phyloP scores from a whole-genome alignment of 768 basidiomycete genomes.

The Chalciporus pseudorubinellus region DNA sequence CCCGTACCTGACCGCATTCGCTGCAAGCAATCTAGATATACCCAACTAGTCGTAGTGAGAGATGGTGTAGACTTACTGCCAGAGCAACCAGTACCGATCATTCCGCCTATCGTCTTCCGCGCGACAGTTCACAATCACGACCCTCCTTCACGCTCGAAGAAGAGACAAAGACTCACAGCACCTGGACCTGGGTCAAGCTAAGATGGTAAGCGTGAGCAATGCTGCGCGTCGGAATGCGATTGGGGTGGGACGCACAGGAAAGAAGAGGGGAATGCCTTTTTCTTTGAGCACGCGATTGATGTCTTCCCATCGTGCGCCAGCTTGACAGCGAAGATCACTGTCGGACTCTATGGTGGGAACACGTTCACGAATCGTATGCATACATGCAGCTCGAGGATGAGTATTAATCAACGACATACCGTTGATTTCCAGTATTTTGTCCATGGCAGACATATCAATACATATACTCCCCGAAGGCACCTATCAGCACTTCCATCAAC shows the following conservation, averaged over 20 bases:
- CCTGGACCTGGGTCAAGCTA: slow-evolving; percentile 74
- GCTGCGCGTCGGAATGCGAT: not conserved
- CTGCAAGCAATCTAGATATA: slow-evolving; percentile 31
- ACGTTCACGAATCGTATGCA: not conserved
- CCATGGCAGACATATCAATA: slow-evolving; percentile 65
- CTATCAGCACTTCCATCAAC: slow-evolving; percentile 24
- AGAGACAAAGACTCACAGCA: slow-evolving; percentile 43
- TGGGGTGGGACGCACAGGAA: slow-evolving; percentile 55
- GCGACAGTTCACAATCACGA: slow-evolving; percentile 9
- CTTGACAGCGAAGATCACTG: slow-evolving; percentile 72
- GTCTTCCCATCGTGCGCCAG: slow-evolving; percentile 77
- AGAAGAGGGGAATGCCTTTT: slow-evolving; percentile 76
- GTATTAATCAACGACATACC: slow-evolving; percentile 38
- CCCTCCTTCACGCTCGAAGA: not conserved
- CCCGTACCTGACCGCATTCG: slow-evolving; percentile 82
- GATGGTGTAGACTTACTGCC: slow-evolving; percentile 57
- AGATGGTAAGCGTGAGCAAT: not conserved
- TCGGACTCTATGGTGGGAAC: slow-evolving; percentile 52
- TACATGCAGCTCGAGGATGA: not conserved
- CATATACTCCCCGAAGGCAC: slow-evolving; percentile 57
- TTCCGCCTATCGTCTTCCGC: slow-evolving; percentile 75
- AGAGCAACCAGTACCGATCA: slow-evolving; percentile 84
- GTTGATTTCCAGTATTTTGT: slow-evolving; percentile 58
- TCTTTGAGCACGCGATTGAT: slow-evolving; percentile 68
- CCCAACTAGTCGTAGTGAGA: not conserved